These are phyloP conservation scores for Talaromyces pinophilus DNA, from an alignment of 2,329 filamentous ascomycete genomes.

Conservation along the genomic window DNA sequence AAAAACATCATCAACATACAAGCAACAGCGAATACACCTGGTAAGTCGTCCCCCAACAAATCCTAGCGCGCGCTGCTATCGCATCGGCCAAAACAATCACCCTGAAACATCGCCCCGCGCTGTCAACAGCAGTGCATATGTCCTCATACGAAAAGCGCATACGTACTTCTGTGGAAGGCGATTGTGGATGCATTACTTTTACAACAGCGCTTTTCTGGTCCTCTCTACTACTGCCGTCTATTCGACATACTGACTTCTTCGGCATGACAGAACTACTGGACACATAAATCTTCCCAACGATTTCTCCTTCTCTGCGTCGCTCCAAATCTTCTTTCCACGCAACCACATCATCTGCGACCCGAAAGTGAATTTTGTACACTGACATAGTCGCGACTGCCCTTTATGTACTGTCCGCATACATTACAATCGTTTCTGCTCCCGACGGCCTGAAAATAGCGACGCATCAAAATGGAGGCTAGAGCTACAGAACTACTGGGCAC, in stretches of 20 bases:
- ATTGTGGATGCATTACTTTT: neutral
- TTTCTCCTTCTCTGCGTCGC: neutral
- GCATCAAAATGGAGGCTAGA: conserved; percentile 56
- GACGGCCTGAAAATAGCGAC: conserved; percentile 9
- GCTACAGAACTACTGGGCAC: conserved; percentile 55
- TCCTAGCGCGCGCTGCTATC: neutral
- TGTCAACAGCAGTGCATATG: neutral
- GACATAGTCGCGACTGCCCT: conserved; percentile 10
- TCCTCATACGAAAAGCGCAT: neutral
- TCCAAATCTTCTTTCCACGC: neutral
- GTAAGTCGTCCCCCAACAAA: neutral
- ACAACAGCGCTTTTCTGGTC: neutral
- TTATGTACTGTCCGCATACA: neutral
- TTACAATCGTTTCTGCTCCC: conserved; percentile 7
- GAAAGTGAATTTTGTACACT: neutral
- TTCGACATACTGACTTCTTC: neutral
- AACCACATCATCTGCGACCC: neutral
- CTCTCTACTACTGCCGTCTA: neutral
- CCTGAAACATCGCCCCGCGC: conserved; percentile 6
- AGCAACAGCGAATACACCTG: neutral
- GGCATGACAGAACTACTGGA: neutral
- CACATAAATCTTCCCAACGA: neutral
- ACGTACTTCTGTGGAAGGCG: neutral
- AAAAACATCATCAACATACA: neutral
- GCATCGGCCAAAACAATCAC: conserved; percentile 7